Conservation (phyloP, 805 yeast genomes). For the Priceomyces haplophilus region DNA sequence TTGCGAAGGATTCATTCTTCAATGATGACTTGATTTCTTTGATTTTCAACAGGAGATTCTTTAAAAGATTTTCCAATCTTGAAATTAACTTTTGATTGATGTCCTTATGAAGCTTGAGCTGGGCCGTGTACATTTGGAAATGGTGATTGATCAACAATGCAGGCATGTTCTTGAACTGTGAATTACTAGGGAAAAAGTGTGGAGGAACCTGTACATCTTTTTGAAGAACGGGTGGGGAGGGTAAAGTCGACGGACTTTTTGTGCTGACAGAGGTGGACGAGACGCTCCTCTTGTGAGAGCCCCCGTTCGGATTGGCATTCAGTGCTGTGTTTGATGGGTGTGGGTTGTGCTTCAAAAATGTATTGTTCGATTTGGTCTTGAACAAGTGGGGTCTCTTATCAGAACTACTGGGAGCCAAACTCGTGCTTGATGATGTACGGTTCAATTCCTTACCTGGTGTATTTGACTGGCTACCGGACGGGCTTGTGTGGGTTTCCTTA, state of each 20-base stretch:
- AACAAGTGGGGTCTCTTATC: conserved; percentile 21
- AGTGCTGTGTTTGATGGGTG: conserved; percentile 10
- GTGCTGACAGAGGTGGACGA: conserved; percentile 6
- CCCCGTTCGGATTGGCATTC: conserved; percentile 10
- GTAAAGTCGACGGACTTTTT: conserved; percentile 1
- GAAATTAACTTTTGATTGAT: conserved; percentile 32
- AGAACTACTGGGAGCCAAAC: conserved; percentile 7
- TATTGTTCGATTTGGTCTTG: conserved; percentile 21
- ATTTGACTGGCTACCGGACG: conserved; percentile 4
- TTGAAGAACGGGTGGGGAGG: conserved; percentile 5
- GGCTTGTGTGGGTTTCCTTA: conserved; percentile 4
- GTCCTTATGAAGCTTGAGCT: conserved; percentile 30
- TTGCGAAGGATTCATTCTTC: conserved; percentile 41
- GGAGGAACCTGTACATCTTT: conserved; percentile 20
- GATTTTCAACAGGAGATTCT: conserved; percentile 35
- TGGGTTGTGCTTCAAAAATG: conserved; percentile 10
- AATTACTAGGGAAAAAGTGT: conserved; percentile 16
- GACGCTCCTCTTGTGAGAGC: conserved; percentile 13
- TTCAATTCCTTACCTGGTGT: conserved; percentile 19
- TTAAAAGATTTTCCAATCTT: conserved; percentile 32
- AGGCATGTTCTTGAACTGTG: conserved; percentile 27
- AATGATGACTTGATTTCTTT: conserved; percentile 40
- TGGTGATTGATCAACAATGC: conserved; percentile 36
- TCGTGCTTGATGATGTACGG: conserved; percentile 7
- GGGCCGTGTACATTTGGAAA: conserved; percentile 23